Conservation (phyloP, 768 basidiomycete species). For the Amanita inopinata region DNA sequence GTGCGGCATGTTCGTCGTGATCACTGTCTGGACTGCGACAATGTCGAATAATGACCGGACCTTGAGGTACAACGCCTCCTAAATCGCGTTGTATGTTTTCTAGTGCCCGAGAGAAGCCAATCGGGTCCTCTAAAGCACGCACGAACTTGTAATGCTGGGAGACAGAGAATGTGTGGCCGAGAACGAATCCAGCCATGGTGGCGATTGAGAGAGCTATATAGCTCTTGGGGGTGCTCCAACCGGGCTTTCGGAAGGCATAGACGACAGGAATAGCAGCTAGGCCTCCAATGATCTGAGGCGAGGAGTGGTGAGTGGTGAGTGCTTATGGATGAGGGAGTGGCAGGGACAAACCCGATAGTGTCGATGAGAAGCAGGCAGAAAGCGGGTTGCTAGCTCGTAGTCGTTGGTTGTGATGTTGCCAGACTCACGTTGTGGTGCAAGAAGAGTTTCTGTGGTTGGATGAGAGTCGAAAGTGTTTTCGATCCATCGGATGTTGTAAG, state of each 20-base stretch:
- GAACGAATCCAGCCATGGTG: constrained; percentile 20
- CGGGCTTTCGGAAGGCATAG: constrained; percentile 16
- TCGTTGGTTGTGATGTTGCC: constrained; percentile 42
- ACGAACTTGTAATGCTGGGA: constrained; percentile 27
- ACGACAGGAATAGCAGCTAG: constrained; percentile 11
- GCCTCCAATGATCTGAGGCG: constrained; percentile 11
- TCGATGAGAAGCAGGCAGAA: constrained; percentile 39
- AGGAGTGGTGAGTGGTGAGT: constrained; percentile 3
- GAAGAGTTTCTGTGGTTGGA: constrained; percentile 31
- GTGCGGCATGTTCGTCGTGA: not conserved
- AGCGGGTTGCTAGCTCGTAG: constrained; percentile 43
- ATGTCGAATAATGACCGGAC: constrained; percentile 21
- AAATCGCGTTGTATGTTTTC: constrained; percentile 36
- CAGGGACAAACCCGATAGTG: constrained; percentile 26
- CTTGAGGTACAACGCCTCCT: constrained; percentile 18
- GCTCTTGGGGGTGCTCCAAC: constrained; percentile 14
- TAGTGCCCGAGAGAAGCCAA: constrained; percentile 29
- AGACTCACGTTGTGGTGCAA: constrained; percentile 42
- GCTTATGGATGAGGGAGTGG: not conserved
- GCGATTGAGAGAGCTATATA: constrained; percentile 15
- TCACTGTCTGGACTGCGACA: constrained; percentile 7
- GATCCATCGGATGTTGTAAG: constrained; percentile 27
- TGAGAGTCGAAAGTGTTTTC: constrained; percentile 36
- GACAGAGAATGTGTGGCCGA: constrained; percentile 21
- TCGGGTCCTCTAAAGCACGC: constrained; percentile 28